Conservation (phyloP, 225 moss, liverwort and hornwort genomes). For the Physcomitrellopsis africana region DNA sequence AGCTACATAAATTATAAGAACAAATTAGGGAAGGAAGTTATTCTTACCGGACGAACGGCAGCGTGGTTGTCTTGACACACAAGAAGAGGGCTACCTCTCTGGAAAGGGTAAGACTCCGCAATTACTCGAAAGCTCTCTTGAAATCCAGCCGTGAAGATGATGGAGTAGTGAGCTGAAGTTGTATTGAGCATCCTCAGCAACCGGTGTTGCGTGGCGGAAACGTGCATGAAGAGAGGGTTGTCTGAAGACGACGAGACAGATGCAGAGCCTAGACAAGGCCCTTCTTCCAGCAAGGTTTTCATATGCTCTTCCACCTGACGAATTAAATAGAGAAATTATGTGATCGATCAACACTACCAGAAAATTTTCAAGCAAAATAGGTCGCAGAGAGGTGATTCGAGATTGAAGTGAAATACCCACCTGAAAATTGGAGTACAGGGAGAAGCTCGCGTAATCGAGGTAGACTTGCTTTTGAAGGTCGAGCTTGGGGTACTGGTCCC, state of each 20-base stretch:
- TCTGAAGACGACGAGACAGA: conserved; percentile 28
- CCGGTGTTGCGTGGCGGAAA: conserved; percentile 70
- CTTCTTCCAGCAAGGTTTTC: conserved; percentile 72
- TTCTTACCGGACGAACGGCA: conserved; percentile 49
- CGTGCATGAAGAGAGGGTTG: conserved; percentile 52
- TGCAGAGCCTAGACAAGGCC: conserved; percentile 66
- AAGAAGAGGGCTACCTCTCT: conserved; percentile 70
- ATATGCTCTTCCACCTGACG: conserved; percentile 75
- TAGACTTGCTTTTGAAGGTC: conserved; percentile 81
- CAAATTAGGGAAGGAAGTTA: too few relatives aligned
- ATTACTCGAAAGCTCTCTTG: conserved; percentile 65
- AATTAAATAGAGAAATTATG: not conserved
- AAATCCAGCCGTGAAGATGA: conserved; percentile 83
- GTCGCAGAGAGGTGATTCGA: not conserved
- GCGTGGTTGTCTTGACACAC: conserved; percentile 88
- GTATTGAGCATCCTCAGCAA: conserved; percentile 75
- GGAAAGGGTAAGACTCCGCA: conserved; percentile 78
- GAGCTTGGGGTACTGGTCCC: conserved; percentile 81
- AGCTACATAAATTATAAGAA: too few relatives aligned
- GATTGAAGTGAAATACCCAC: conserved; percentile 30
- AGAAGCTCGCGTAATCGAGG: conserved; percentile 87
- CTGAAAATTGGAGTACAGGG: conserved; percentile 77
- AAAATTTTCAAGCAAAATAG: not conserved
- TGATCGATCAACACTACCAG: too few relatives aligned
- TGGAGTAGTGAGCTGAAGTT: conserved; percentile 57